A percentile compares a stretch with the other conserved stretches of the same genome.
These are phyloP conservation scores for Phragmites australis DNA, from an alignment of 176 grass and related monocot genomes.

Conservation along the genomic window DNA sequence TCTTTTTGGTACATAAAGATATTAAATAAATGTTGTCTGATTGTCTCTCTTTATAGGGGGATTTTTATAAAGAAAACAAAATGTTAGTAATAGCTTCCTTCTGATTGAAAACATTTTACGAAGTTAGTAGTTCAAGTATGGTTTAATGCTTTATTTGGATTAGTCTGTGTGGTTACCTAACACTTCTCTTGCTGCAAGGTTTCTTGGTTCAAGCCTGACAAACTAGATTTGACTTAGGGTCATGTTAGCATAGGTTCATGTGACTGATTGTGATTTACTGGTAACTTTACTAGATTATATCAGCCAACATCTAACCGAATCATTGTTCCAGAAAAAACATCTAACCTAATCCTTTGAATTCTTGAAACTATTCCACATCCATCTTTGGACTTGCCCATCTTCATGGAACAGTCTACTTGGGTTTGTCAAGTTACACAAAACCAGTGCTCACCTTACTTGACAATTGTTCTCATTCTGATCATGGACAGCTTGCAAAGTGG, in stretches of 20 bases:
- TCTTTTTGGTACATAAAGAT: not conserved
- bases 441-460: not conserved
- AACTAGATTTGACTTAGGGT: not conserved
- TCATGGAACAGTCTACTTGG: not conserved
- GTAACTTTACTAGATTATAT: not conserved
- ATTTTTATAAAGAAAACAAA: not conserved
- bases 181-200: not conserved
- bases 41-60: not conserved
- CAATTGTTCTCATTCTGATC: not conserved
- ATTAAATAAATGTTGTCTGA: not conserved
- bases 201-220: not conserved
- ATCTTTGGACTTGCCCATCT: not conserved
- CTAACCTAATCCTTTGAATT: not conserved
- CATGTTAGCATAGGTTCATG: not conserved
- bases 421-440: not conserved
- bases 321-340: not conserved
- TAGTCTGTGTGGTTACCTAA: not conserved
- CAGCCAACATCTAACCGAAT: not conserved
- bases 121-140: not conserved
- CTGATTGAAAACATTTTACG: not conserved
- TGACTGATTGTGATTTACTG: constrained; percentile 5
- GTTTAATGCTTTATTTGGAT: not conserved
- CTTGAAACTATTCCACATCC: not conserved
- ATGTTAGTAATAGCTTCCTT: constrained; percentile 6
- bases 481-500: constrained; percentile 8